phyloP scores from a whole-genome alignment of 1,284 basidiomycete genomes.

The Malassezia brasiliensis region DNA sequence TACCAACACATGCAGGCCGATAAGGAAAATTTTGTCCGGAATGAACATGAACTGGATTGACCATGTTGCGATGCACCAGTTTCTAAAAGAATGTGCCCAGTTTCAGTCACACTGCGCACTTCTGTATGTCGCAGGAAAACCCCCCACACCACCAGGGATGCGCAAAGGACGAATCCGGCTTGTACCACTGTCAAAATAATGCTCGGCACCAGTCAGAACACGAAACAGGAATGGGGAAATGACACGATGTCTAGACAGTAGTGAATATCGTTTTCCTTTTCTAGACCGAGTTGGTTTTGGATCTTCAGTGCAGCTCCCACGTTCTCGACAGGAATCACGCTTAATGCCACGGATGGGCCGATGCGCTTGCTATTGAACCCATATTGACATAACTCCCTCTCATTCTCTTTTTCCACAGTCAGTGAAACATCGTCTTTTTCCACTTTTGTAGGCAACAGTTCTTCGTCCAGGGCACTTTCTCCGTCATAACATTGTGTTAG shows the following conservation, averaged over 20 bases:
- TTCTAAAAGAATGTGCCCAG: not conserved
- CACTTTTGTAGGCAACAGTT: not conserved
- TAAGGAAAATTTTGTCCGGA: not conserved
- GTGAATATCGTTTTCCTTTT: not conserved
- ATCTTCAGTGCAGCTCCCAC: not conserved
- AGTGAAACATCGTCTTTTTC: not conserved
- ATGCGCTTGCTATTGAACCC: not conserved
- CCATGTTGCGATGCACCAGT: not conserved
- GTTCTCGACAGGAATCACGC: not conserved
- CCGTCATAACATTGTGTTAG: too few species aligned
- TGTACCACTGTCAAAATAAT: slow-evolving; percentile 1
- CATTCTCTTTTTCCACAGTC: too few species aligned
- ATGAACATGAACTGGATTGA: not conserved
- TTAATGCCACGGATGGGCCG: not conserved
- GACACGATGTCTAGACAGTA: slow-evolving; percentile 1
- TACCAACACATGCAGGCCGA: not conserved
- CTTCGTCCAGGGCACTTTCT: too few species aligned
- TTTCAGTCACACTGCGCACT: not conserved
- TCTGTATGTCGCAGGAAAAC: not conserved
- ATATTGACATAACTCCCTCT: not conserved
- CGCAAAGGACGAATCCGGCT: not conserved
- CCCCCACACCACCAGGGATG: not conserved
- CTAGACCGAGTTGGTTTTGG: not conserved
- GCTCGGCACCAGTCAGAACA: not conserved
- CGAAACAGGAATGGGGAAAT: not conserved